Evolutionary conservation across 257 asterid species (phyloP).

Genomic region (Nicotiana attenuata): DNA sequence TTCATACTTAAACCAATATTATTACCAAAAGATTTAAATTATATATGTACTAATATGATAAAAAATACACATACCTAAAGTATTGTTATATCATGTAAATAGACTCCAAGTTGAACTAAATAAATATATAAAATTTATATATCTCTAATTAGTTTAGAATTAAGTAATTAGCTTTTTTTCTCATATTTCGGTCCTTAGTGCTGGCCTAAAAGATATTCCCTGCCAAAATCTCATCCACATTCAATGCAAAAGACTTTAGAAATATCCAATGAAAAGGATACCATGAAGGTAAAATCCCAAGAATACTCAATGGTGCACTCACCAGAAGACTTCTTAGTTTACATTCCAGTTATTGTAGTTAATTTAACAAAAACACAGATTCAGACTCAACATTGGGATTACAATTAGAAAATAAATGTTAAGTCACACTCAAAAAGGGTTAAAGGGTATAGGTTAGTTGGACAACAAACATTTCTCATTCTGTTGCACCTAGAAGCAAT

Average conservation of each 20-base stretch:
- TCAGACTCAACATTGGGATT: conserved; percentile 1
- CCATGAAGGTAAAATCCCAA: background rate
- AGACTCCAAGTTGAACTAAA: too few species aligned
- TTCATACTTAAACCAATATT: too few species aligned
- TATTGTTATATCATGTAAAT: too few species aligned
- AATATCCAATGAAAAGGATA: background rate
- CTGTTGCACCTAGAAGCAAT: conserved; percentile 16
- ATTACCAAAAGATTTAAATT: too few species aligned
- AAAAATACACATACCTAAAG: too few species aligned
- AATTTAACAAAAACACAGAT: conserved; percentile 4
- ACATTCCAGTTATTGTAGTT: background rate
- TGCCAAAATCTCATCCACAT: background rate
- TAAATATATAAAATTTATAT: too few species aligned
- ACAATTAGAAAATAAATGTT: background rate
- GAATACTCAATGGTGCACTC: too few species aligned
- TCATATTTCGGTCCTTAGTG: too few species aligned
- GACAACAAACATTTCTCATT: conserved; percentile 19
- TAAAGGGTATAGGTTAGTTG: conserved; percentile 18
- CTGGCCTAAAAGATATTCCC: background rate
- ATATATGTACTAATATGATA: too few species aligned
- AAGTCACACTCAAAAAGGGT: conserved; percentile 14
- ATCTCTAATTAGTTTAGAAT: too few species aligned
- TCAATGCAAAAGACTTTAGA: background rate
- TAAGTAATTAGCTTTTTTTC: too few species aligned
- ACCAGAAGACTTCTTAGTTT: background rate